Base-by-base conservation (phyloP, 768 basidiomycete species). In the Dacryopinax primogenitus region DNA sequence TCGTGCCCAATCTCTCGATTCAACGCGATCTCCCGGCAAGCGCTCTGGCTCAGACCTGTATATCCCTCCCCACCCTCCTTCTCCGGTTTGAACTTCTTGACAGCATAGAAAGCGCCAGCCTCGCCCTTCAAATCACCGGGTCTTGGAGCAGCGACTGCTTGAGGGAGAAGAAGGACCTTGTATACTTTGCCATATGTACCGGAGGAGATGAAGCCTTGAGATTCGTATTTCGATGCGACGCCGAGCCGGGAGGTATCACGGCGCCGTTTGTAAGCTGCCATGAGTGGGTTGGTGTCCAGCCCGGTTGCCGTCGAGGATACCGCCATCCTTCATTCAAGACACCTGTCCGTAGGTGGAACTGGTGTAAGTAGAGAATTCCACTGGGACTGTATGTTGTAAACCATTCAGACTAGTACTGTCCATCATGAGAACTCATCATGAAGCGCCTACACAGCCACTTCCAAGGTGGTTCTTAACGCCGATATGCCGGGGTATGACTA, bases 31-130 rank as follows among this genome's bases (percentile, higher is more conserved):
- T 99, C 96, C 66, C 96, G 81, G 70, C 92, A 91, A 2, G 95
- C 96, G 76, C 92, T 95, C 77, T 99, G 96, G 74, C 91, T 94
- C 70, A 99, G 92, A 1, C 95, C 96, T 11, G 95, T 97, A 74
- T 98, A 99, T 0, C 92, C 92, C 63, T 88, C 78, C 72, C 98
- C 96, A 23, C 95, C 95, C 77, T 99, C 96, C 76, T 98, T 98
- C 81, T 99, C 96, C 0, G 95, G 96, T 73, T 99, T 99, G 80
- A 98, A 98, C 75, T 98, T 99, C 80, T 99, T 99, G 78, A 99
- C 98, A 4, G 96, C 96, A 70, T 93, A 88, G 58, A 95, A 81
- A 68, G 77, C 79, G 1, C 80, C 83, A 51, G 76, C 74, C 41
- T 86, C 85, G 16, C 74, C 77, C 21, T 72, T 72, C 1, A 84